Evolutionary conservation across 2,329 filamentous ascomycete genomes (phyloP), one percentile per base, ranked within the genome.

Genomic region (Monilinia vaccinii-corymbosi): DNA sequence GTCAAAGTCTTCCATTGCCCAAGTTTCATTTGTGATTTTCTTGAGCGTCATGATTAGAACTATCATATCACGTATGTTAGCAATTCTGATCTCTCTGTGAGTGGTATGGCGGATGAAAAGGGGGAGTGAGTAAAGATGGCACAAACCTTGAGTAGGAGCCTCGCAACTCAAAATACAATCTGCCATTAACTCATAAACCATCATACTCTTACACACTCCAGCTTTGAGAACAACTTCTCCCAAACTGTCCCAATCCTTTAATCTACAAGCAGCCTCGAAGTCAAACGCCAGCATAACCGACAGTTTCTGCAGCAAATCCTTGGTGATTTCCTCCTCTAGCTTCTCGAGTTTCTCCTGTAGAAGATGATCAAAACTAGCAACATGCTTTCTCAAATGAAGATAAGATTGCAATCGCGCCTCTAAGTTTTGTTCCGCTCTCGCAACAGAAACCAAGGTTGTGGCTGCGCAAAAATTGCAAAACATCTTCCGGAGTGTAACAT

Each of bases 211-310:
- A 60, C 78, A 82, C 0, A 67, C 56, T 7, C 73, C 73, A 1
- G 79, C 78, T 56, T 76, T 79, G 58, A 79, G 69, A 25, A 94
- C 79, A 9, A 91, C 81, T 18, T 75, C 72, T 6, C 78, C 75
- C 1, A 95, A 74, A 42, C 82, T 78, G 47, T 88, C 81, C 87
- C 86, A 94, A 23, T 80, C 77, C 61, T 84, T 81, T 5, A 94
- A 75, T 36, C 77, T 78, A 44, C 88, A 75, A 0, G 86, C 83
- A 2, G 84, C 87, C 74, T 96, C 91, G 62, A 96, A 88, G 65
- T 94, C 88, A 64, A 92, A 89, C 0, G 87, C 83, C 9, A 90
- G 75, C 21, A 96, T 73, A 2, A 84, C 81, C 7, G 85, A 79
- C 40, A 88, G 75, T 68, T 91, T 92, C 2, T 75, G 72, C 8